phyloP scores from a whole-genome alignment of 2,329 filamentous ascomycete species.

The Malbranchea zuffiana region DNA sequence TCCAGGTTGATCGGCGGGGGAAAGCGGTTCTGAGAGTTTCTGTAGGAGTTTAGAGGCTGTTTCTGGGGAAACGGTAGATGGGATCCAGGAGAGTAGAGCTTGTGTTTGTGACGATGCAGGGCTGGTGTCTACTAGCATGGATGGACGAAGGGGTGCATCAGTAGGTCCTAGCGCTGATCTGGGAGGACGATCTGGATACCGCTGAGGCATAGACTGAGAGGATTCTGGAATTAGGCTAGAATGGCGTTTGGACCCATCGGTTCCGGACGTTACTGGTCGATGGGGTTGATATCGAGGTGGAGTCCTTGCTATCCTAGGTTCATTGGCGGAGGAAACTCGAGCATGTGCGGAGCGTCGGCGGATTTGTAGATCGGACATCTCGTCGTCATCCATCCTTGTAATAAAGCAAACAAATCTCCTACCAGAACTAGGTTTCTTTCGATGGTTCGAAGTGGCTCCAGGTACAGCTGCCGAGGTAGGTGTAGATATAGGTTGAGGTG shows the following conservation, averaged over 20 bases:
- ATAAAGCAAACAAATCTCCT: slow-evolving; percentile 28
- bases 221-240: too few species aligned
- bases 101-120: slow-evolving; percentile 31
- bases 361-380: slow-evolving; percentile 19
- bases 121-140: slow-evolving; percentile 12
- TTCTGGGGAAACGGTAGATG: slow-evolving; percentile 52
- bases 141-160: slow-evolving; percentile 9
- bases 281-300: slow-evolving; percentile 3
- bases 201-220: too few species aligned
- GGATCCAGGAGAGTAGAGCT: slow-evolving; percentile 56
- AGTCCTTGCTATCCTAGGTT: slow-evolving; percentile 2
- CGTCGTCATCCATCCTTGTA: slow-evolving; percentile 22
- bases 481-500: not conserved
- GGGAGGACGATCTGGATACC: slow-evolving; percentile 1
- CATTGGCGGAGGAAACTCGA: slow-evolving; percentile 5
- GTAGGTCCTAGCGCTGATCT: slow-evolving; percentile 4
- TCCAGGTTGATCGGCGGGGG: slow-evolving; percentile 63
- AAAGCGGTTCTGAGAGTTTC: slow-evolving; percentile 67
- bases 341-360: slow-evolving; percentile 15
- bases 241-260: not conserved
- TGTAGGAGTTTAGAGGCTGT: slow-evolving; percentile 59
- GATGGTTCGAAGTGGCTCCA: slow-evolving; percentile 9
- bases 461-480: slow-evolving; percentile 1
- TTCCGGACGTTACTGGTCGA: slow-evolving; percentile 2
- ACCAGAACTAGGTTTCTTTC: slow-evolving; percentile 17